Conservation (phyloP, 306 rosid genomes). For the Fragaria nilgerrensis region DNA sequence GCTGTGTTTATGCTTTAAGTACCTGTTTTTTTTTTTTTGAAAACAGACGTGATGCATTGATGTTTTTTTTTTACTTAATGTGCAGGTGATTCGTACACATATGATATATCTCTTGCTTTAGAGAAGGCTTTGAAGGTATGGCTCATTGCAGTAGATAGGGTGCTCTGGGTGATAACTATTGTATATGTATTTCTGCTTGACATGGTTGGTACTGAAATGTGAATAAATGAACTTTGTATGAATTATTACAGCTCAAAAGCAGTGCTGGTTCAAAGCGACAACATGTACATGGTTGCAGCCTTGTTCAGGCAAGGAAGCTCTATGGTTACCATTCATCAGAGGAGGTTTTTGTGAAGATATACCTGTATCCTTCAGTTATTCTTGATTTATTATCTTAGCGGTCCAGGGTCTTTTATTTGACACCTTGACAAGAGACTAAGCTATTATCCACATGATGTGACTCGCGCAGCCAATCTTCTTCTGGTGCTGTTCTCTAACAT, state of each 20-base stretch:
- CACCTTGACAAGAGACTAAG: slow-evolving; percentile 69
- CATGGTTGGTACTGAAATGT: not conserved
- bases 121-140: slow-evolving; percentile 92
- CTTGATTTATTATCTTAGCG: slow-evolving; percentile 18
- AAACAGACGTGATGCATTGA: slow-evolving; percentile 1
- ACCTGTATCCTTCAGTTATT: slow-evolving; percentile 57
- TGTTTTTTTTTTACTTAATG: slow-evolving; percentile 15
- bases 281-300: slow-evolving; percentile 80
- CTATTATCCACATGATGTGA: slow-evolving; percentile 85
- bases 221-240: slow-evolving; percentile 3
- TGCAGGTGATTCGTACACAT: slow-evolving; percentile 60
- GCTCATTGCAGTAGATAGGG: slow-evolving; percentile 22
- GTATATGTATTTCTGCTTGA: slow-evolving; percentile 12
- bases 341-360: slow-evolving; percentile 85
- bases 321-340: slow-evolving; percentile 87
- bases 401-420: slow-evolving; percentile 17
- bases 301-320: slow-evolving; percentile 79
- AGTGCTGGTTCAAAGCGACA: slow-evolving; percentile 61
- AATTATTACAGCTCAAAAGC: slow-evolving; percentile 61
- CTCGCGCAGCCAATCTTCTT: slow-evolving; percentile 87
- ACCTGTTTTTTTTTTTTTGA: not conserved
- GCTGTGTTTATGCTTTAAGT: not conserved
- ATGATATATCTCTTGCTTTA: slow-evolving; percentile 53
- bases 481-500: slow-evolving; percentile 51
- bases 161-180: slow-evolving; percentile 12